These are phyloP conservation scores for Angomonas ambiguus DNA, from an alignment of 208 protist species.

Conservation along the genomic window DNA sequence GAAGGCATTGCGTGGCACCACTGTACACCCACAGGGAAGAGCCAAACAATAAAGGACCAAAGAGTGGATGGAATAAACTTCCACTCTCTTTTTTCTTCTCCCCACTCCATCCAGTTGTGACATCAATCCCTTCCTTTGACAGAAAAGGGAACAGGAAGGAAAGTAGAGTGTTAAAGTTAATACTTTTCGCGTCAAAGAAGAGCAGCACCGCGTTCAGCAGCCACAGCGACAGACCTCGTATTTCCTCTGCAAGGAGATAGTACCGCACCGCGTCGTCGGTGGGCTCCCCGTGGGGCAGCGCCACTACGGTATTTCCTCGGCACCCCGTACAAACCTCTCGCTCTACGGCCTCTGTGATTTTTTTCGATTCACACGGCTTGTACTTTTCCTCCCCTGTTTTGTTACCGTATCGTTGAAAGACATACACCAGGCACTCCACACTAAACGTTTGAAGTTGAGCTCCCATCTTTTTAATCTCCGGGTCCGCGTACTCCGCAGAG, in stretches of 20 bases:
- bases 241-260: neutral
- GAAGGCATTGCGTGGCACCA: neutral
- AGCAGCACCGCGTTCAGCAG: neutral
- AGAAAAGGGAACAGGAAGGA: neutral
- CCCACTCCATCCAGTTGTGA: neutral
- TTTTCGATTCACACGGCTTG: neutral
- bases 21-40: neutral
- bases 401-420: neutral
- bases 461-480: neutral
- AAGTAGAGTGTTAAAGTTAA: neutral
- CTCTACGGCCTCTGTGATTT: neutral
- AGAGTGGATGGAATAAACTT: slow-evolving; percentile 1
- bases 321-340: neutral
- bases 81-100: neutral
- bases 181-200: neutral
- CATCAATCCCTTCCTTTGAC: neutral
- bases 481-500: neutral
- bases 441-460: neutral
- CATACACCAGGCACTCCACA: neutral
- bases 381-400: slow-evolving; percentile 3
- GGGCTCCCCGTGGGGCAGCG: neutral
- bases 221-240: neutral
- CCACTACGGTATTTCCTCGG: neutral
- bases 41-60: neutral
- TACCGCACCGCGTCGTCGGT: neutral